phyloP scores from a whole-genome alignment of 2,329 filamentous ascomycete genomes.

The Phyllachora maydis region DNA sequence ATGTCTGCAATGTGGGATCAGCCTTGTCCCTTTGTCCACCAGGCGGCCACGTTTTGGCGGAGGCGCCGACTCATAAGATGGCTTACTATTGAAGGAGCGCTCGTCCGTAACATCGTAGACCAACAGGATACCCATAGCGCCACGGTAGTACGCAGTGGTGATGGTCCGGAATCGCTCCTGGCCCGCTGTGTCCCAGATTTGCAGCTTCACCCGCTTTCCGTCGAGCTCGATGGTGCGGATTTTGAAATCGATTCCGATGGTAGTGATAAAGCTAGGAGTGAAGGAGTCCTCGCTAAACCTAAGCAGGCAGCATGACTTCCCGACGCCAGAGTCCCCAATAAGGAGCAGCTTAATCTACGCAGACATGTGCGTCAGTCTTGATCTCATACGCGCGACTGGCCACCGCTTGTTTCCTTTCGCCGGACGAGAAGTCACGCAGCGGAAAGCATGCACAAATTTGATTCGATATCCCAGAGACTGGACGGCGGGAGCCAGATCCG shows the following conservation, averaged over 20 bases:
- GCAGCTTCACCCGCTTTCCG: constrained; percentile 94
- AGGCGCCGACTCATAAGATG: constrained; percentile 3
- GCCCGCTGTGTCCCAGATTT: constrained; percentile 98
- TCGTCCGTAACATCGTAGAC: constrained; percentile 98
- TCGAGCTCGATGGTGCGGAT: constrained; percentile 98
- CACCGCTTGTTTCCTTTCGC: too few species aligned
- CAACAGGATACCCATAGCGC: constrained; percentile 92
- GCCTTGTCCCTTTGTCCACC: too few species aligned
- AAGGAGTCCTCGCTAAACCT: constrained; percentile 96
- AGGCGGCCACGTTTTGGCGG: too few species aligned
- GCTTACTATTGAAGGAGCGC: constrained; percentile 80
- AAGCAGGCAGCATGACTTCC: constrained; percentile 91
- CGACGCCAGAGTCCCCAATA: constrained; percentile 90
- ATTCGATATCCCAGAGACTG: too few species aligned
- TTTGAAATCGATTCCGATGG: constrained; percentile 99
- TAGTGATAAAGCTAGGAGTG: constrained; percentile 94
- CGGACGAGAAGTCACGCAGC: too few species aligned
- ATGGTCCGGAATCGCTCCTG: constrained; percentile 98
- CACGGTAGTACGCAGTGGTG: constrained; percentile 95
- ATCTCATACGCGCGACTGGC: too few species aligned
- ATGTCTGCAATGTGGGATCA: constrained; percentile 65
- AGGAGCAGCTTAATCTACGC: constrained; percentile 95
- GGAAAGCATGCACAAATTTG: too few species aligned
- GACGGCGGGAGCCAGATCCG: too few species aligned
- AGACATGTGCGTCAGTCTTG: too few species aligned